Evolutionary conservation across 805 yeast species (phyloP).

Genomic region (Schizosaccharomyces octosporus): DNA sequence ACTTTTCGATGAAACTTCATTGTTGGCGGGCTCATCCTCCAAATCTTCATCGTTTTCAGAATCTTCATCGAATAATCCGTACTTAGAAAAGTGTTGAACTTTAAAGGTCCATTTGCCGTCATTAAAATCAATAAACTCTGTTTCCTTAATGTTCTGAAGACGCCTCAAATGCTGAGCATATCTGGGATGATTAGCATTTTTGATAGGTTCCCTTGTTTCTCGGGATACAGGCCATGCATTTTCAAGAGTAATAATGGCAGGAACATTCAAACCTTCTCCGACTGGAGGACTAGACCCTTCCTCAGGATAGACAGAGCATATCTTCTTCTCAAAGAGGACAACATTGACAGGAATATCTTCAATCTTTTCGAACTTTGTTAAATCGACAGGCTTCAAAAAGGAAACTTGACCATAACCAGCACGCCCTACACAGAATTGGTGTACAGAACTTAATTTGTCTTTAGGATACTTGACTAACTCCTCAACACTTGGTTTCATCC

Average conservation of each 20-base stretch:
- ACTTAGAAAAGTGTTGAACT: constrained; percentile 63
- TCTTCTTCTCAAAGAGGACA: constrained; percentile 33
- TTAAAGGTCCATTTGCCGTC: constrained; percentile 23
- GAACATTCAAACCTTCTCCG: constrained; percentile 69
- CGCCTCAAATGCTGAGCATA: constrained; percentile 44
- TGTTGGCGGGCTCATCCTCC: constrained; percentile 35
- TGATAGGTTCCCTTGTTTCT: constrained; percentile 45
- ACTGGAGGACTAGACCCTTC: constrained; percentile 30
- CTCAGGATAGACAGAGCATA: constrained; percentile 52
- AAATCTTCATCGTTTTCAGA: constrained; percentile 29
- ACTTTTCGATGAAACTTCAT: constrained; percentile 19
- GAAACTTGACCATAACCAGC: constrained; percentile 51
- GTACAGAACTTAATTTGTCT: constrained; percentile 36
- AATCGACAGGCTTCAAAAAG: constrained; percentile 61
- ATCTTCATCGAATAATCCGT: constrained; percentile 65
- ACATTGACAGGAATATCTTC: constrained; percentile 42
- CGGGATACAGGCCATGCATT: constrained; percentile 61
- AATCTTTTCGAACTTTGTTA: constrained; percentile 37
- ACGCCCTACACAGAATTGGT: constrained; percentile 53
- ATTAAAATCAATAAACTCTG: constrained; percentile 44
- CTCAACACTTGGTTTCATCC: constrained; percentile 56
- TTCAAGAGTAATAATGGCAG: constrained; percentile 46
- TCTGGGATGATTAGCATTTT: constrained; percentile 51
- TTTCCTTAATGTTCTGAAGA: constrained; percentile 32
- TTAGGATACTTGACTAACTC: constrained; percentile 35